Evolutionary conservation across 371 early-diverging fungal species (phyloP), one percentile per base, ranked within the genome.

Genomic region (Mortierella sp.): DNA sequence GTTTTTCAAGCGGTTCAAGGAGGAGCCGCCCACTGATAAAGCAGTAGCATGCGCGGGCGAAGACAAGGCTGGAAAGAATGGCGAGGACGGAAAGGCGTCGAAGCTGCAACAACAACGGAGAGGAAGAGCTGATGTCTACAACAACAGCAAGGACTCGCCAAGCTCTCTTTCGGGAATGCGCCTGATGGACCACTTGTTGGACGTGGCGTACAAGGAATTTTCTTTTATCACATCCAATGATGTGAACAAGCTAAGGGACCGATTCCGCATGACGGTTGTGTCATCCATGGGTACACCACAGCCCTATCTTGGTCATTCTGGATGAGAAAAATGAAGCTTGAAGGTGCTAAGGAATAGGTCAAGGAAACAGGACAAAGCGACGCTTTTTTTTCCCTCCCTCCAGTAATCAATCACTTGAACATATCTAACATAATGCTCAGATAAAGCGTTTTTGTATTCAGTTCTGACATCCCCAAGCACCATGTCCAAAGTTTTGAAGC

Each of bases 251-350:
- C 26, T 71, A 19, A 30, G 72, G 26, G 61, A 71, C 19, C 72
- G 61, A 21, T 65, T 71, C 66, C 65, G 72, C 2, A 71, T 71
- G 66, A 19, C 28, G 14, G 66, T 71, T 13, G 66, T 65, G 2
- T 71, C 72, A 5, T 56, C 66, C 16, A 57, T 71, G 60, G 65
- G 28, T 30, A 12, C 51, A n/a, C 27, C 34, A 34, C 34, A 34
- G n/a, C n/a, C n/a, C n/a, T n/a, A n/a, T n/a, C n/a, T n/a, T n/a
- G n/a, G n/a, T n/a, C n/a, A n/a, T n/a, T n/a, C n/a, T n/a, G n/a
- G n/a, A n/a, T n/a, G n/a, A n/a, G n/a, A n/a, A n/a, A n/a, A n/a
- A n/a, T n/a, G n/a, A n/a, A n/a, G n/a, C n/a, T n/a, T n/a, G n/a
- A n/a, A n/a, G n/a, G n/a, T n/a, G n/a, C n/a, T n/a, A n/a, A n/a